A percentile compares a stretch with the other conserved stretches of the same genome.
Conservation (phyloP, 2,329 filamentous ascomycete genomes). For the Chrysoporthe cubensis region DNA sequence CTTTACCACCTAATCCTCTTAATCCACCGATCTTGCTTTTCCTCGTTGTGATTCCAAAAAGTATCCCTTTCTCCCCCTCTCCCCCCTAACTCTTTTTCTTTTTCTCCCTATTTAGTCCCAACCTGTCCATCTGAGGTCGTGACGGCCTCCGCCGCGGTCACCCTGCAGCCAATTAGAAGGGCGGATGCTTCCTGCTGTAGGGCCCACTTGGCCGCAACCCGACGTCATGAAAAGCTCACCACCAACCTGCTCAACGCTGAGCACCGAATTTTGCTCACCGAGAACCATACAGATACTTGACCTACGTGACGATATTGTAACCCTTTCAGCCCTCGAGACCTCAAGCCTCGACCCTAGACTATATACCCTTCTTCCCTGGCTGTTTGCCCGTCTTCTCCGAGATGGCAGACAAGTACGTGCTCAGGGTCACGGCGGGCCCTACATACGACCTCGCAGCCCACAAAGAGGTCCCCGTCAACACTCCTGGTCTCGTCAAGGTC, state of each 20-base stretch:
- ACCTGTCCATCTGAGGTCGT: no score
- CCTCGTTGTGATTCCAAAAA: no score
- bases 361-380: neutral
- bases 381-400: neutral
- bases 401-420: slow-evolving; percentile 74
- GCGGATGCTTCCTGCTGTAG: neutral
- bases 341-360: neutral
- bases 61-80: neutral
- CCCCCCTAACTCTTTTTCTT: neutral
- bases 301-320: no score
- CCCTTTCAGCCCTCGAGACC: neutral
- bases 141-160: neutral
- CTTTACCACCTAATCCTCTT: no score
- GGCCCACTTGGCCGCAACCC: slow-evolving; percentile 7
- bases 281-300: neutral
- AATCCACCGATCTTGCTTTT: no score
- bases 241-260: neutral
- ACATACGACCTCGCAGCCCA: slow-evolving; percentile 76
- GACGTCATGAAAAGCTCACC: slow-evolving; percentile 27
- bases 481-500: slow-evolving; percentile 63
- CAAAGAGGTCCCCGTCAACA: slow-evolving; percentile 76
- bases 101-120: neutral
- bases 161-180: slow-evolving; percentile 10
- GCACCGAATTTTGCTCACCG: neutral
- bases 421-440: slow-evolving; percentile 81